A percentile compares a stretch with the other conserved stretches of the same genome.
Evolutionary conservation across 495 filamentous ascomycete species (phyloP).

Genomic region (Bathelium albidoporum): DNA sequence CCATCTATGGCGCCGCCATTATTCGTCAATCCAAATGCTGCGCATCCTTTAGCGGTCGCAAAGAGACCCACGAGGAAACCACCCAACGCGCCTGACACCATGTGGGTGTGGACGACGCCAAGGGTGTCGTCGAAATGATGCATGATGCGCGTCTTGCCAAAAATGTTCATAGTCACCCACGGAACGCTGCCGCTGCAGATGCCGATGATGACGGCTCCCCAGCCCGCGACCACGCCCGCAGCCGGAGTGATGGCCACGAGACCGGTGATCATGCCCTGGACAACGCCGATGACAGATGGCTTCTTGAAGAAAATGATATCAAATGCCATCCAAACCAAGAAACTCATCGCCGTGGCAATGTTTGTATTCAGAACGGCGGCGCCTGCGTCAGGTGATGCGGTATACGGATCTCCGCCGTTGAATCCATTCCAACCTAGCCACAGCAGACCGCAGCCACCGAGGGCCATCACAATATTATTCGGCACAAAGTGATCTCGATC

Average conservation of each 20-base stretch:
- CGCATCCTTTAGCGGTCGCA: constrained; percentile 40
- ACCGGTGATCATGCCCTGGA: constrained; percentile 46
- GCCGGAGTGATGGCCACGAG: constrained; percentile 48
- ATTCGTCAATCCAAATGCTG: constrained; percentile 40
- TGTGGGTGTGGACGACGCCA: constrained; percentile 45
- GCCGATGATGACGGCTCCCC: constrained; percentile 45
- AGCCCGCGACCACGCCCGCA: constrained; percentile 46
- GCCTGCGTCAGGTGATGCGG: constrained; percentile 44
- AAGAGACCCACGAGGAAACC: constrained; percentile 46
- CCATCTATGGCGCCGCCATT: constrained; percentile 44
- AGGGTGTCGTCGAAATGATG: constrained; percentile 43
- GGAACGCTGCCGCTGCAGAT: constrained; percentile 41
- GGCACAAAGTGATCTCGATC: constrained; percentile 43
- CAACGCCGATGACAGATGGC: constrained; percentile 43
- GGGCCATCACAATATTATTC: constrained; percentile 42
- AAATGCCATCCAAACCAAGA: constrained; percentile 39
- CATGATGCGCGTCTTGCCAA: constrained; percentile 37
- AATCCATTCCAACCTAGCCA: constrained; percentile 53
- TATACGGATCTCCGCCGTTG: constrained; percentile 49
- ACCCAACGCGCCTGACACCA: constrained; percentile 41
- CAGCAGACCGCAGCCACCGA: constrained; percentile 46
- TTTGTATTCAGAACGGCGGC: constrained; percentile 51
- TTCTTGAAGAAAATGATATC: constrained; percentile 42
- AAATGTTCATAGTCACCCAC: constrained; percentile 45
- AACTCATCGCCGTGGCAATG: constrained; percentile 42